Base-by-base conservation (phyloP, 768 basidiomycete genomes). In the Hydnum rufescens region DNA sequence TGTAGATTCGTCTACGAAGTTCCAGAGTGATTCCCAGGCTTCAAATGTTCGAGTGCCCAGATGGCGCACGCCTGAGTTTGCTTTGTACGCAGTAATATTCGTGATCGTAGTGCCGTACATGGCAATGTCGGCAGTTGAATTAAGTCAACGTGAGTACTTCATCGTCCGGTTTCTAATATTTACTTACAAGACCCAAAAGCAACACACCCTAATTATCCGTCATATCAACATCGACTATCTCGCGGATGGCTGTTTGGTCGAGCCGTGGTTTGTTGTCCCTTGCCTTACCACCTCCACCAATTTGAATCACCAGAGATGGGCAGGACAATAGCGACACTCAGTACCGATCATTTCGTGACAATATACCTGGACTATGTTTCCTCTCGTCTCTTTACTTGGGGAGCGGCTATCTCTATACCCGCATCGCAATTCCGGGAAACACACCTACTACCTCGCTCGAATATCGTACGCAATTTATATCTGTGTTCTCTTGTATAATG, bases 281-380 rank as follows among this genome's bases (percentile, higher is more conserved):
- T 42, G 25, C 39, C 52, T 52, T 50, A n/a, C 23, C 8, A 25
- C 32, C 32, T 46, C 26, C 26, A 23, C 28, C 29, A 3, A 55
- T 43, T 46, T 18, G 13, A 19, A 16, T 22, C 28, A 4, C 22
- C 16, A 13, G 13, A 13, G 13, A 16, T 26, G 13, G 23, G 5
- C 58, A 96, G 93, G 95, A 99, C 64, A 85, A 82, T 61, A 88
- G 85, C 57, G 95, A 97, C 60, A 68, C 72, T 0, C 95, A 97
- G 68, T 96, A 90, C 62, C 81, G 82, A 25, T 74, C 78, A 2
- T 95, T 99, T 65, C 76, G 95, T 34, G 70, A 73, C 58, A 86
- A 89, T 62, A 62, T 96, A 44, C 75, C 80, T 3, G 64, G 78
- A 3, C 72, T 97, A 3, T 60, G 70, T 32, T 39, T 62, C 39